A percentile compares a stretch with the other conserved stretches of the same genome.
Conservation (phyloP, 345 rosid genomes). For the Ceriops decandra region DNA sequence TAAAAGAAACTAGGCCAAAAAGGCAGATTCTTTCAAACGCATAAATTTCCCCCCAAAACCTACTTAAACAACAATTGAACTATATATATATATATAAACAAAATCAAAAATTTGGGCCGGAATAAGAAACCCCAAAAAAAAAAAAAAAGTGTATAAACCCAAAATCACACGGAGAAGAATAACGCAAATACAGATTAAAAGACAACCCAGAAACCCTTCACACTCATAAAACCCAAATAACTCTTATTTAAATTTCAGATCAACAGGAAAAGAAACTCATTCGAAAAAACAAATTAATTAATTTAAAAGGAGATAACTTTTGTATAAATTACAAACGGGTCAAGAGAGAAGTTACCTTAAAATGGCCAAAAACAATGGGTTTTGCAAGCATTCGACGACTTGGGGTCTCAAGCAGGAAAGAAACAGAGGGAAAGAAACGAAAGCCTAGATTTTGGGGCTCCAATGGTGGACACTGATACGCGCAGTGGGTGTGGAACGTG, state of each 20-base stretch:
- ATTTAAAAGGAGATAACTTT: background rate
- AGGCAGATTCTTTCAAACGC: slow-evolving; percentile 6
- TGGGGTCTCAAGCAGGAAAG: background rate
- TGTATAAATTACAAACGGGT: background rate
- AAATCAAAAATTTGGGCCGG: background rate
- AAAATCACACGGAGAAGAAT: background rate
- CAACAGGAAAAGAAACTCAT: too few relatives aligned
- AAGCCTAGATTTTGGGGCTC: slow-evolving; percentile 7
- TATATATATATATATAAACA: background rate
- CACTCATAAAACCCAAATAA: too few relatives aligned
- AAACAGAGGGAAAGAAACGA: background rate
- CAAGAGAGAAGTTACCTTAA: slow-evolving; percentile 10
- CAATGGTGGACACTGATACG: background rate
- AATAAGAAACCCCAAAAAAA: background rate
- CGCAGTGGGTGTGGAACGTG: background rate
- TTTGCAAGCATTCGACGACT: background rate
- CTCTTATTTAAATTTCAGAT: too few relatives aligned
- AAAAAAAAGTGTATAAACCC: background rate
- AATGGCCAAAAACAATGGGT: slow-evolving; percentile 1
- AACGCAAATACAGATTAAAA: background rate
- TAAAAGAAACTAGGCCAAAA: slow-evolving; percentile 11
- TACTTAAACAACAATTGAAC: background rate
- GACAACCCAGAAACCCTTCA: background rate
- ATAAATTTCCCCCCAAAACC: slow-evolving; percentile 6
- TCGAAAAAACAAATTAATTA: too few relatives aligned